Conservation (phyloP, 139 green algal genomes). For the Ettlia oleoabundans region DNA sequence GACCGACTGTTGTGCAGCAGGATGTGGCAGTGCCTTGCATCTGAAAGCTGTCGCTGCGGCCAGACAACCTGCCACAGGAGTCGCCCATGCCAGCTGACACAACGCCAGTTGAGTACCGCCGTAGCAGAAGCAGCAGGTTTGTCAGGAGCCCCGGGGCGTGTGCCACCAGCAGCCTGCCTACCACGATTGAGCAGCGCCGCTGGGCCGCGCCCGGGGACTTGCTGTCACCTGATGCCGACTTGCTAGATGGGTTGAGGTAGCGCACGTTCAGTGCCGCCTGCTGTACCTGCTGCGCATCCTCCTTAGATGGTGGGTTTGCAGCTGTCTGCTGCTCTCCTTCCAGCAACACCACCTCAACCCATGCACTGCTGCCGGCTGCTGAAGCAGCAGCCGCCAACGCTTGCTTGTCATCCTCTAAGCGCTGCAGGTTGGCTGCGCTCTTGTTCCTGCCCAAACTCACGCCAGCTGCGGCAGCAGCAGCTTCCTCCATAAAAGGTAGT, state of each 20-base stretch:
- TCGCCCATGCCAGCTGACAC: no score
- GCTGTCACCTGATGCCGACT: neutral
- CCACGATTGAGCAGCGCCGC: neutral
- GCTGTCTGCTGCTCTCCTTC: neutral
- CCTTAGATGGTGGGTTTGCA: no score
- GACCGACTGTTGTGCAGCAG: no score
- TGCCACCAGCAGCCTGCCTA: slow-evolving; percentile 3
- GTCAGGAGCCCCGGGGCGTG: slow-evolving; percentile 15
- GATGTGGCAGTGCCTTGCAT: no score
- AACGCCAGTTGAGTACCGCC: neutral
- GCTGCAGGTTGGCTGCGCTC: neutral
- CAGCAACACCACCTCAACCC: slow-evolving; percentile 16
- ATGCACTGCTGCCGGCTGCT: slow-evolving; percentile 22
- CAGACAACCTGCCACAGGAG: no score
- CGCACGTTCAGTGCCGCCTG: slow-evolving; percentile 4
- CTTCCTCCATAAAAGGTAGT: no score
- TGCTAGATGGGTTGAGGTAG: slow-evolving; percentile 1
- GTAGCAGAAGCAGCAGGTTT: neutral
- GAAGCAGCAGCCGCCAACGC: slow-evolving; percentile 3
- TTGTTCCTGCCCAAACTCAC: neutral
- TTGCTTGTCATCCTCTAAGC: neutral
- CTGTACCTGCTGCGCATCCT: neutral
- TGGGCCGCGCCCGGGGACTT: neutral
- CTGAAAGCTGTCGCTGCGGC: no score
- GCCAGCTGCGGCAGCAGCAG: no score